These are phyloP conservation scores for Wallacemonas rigidus DNA, from an alignment of 208 protist genomes.

Conservation along the genomic window DNA sequence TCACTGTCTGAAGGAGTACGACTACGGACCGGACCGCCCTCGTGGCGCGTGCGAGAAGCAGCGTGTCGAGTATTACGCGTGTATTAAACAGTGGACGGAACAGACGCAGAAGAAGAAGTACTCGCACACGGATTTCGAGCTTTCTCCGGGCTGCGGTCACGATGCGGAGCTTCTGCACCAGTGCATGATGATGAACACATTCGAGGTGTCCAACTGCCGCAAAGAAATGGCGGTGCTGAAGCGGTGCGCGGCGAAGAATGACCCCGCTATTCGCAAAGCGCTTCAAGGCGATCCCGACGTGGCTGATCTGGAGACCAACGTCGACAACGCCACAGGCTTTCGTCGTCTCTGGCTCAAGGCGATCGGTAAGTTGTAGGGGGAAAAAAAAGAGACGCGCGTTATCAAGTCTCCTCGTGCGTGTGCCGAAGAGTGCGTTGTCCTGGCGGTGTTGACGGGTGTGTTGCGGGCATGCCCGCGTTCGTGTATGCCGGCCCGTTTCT, in stretches of 20 bases:
- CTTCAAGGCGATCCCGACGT: conserved; percentile 66
- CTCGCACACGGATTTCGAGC: conserved; percentile 67
- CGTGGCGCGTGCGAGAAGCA: conserved; percentile 74
- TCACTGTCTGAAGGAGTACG: conserved; percentile 83
- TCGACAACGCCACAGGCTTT: conserved; percentile 63
- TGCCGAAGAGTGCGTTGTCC: background rate
- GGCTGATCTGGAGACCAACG: conserved; percentile 28
- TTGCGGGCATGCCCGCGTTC: no score
- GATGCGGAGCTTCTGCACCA: conserved; percentile 83
- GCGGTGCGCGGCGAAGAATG: conserved; percentile 59
- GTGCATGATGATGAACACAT: conserved; percentile 92
- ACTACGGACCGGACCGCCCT: conserved; percentile 78
- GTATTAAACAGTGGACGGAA: conserved; percentile 73
- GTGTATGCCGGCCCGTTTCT: background rate
- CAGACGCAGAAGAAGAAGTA: conserved; percentile 44
- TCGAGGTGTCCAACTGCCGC: conserved; percentile 77
- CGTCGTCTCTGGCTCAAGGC: conserved; percentile 75
- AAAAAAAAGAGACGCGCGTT: background rate
- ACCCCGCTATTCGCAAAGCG: conserved; percentile 50
- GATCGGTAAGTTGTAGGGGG: conserved; percentile 74
- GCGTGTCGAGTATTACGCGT: conserved; percentile 72
- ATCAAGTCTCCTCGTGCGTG: background rate
- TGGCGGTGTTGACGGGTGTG: background rate
- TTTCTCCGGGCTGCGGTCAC: conserved; percentile 48
- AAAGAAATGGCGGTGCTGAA: conserved; percentile 78